Evolutionary conservation across 2,329 filamentous ascomycete species (phyloP).

Genomic region (Calycina herbarum): DNA sequence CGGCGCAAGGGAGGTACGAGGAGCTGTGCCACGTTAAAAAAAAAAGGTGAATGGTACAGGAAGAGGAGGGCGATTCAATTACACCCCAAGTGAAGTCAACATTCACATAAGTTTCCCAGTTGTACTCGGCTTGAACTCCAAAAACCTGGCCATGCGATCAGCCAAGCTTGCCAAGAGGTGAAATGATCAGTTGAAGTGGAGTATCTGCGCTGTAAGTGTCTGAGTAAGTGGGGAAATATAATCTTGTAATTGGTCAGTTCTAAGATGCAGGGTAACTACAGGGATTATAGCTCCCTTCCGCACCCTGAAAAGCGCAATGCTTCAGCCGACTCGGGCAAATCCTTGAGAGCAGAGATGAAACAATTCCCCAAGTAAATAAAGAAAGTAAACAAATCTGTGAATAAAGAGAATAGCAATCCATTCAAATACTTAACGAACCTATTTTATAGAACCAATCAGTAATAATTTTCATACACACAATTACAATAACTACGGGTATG

Average conservation of each 20-base stretch:
- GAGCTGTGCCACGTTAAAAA: neutral
- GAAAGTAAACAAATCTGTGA: neutral
- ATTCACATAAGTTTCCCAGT: neutral
- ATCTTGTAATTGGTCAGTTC: neutral
- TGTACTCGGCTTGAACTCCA: neutral
- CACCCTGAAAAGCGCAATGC: neutral
- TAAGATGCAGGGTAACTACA: neutral
- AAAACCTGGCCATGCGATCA: neutral
- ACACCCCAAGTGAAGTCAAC: neutral
- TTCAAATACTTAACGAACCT: no score
- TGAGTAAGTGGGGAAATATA: neutral
- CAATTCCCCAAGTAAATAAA: neutral
- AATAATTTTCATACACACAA: no score
- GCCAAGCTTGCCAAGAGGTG: neutral
- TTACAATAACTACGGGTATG: no score
- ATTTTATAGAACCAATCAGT: no score
- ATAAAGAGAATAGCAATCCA: no score
- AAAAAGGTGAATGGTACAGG: neutral
- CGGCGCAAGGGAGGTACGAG: neutral
- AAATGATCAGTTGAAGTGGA: slow-evolving; percentile 2
- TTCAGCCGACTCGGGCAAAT: neutral
- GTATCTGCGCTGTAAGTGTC: neutral
- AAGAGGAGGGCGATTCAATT: neutral
- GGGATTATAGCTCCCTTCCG: neutral
- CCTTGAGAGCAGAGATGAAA: neutral